Percentiles rank a stretch among this genome's conserved stretches.
phyloP scores from a whole-genome alignment of 805 yeast genomes.

The Kuraishia capsulata region DNA sequence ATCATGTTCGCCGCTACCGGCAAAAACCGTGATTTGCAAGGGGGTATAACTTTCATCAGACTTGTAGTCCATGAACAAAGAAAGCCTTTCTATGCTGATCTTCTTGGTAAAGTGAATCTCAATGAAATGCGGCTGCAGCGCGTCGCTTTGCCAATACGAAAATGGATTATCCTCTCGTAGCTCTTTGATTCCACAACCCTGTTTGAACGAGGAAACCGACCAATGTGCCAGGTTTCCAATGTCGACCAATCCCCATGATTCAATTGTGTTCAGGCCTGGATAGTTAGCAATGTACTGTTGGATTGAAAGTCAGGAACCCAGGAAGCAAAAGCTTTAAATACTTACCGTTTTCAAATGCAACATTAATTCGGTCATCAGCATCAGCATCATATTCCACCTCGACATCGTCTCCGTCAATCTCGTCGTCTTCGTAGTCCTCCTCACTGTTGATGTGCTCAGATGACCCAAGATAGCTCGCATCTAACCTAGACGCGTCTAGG shows the following conservation, averaged over 20 bases:
- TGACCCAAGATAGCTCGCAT: too few relatives aligned
- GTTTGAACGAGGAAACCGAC: slow-evolving; percentile 71
- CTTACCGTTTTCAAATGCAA: slow-evolving; percentile 4
- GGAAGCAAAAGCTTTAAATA: neutral
- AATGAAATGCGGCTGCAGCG: slow-evolving; percentile 76
- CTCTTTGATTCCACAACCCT: slow-evolving; percentile 63
- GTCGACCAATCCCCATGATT: slow-evolving; percentile 54
- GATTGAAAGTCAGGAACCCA: slow-evolving; percentile 2
- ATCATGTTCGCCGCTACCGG: slow-evolving; percentile 79
- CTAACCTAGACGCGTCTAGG: neutral
- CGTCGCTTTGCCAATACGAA: slow-evolving; percentile 93
- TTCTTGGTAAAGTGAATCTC: slow-evolving; percentile 73
- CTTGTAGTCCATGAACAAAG: slow-evolving; percentile 60
- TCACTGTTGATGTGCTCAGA: too few relatives aligned
- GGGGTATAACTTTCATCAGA: slow-evolving; percentile 95
- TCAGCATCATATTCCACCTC: slow-evolving; percentile 1
- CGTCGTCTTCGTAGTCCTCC: too few relatives aligned
- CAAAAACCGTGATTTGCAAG: slow-evolving; percentile 46
- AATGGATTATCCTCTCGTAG: slow-evolving; percentile 66
- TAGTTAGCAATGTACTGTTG: neutral
- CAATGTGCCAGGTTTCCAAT: slow-evolving; percentile 77
- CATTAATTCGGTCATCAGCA: slow-evolving; percentile 3
- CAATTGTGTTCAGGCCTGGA: slow-evolving; percentile 47
- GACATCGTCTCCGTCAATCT: too few relatives aligned
- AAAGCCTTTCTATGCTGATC: slow-evolving; percentile 59